Conservation (phyloP, 164 flowering plant species). For the Stephania yunnanensis region DNA sequence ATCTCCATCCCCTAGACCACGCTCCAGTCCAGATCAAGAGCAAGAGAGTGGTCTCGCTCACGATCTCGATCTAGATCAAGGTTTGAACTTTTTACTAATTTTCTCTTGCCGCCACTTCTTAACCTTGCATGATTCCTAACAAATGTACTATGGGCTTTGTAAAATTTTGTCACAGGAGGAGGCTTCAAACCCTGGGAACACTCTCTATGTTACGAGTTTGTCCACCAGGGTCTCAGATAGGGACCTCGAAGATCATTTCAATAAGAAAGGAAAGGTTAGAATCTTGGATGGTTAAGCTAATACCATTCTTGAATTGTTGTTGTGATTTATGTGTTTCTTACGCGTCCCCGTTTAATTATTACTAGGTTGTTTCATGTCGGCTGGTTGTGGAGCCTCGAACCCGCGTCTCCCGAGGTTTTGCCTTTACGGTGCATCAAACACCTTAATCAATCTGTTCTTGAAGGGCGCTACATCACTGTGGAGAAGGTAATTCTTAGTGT, state of each 20-base stretch:
- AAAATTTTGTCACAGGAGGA: slow-evolving; percentile 27
- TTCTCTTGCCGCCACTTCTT: not conserved
- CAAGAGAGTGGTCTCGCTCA: slow-evolving; percentile 34
- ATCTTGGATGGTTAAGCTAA: not conserved
- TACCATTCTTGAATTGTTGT: not conserved
- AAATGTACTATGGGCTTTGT: not conserved
- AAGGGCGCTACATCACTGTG: slow-evolving; percentile 85
- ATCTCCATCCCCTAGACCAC: slow-evolving; percentile 63
- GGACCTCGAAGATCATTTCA: slow-evolving; percentile 73
- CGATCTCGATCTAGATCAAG: slow-evolving; percentile 61
- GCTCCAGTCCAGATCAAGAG: slow-evolving; percentile 37
- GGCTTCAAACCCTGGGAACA: slow-evolving; percentile 57
- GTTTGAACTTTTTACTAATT: slow-evolving; percentile 39
- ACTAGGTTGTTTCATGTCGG: slow-evolving; percentile 64
- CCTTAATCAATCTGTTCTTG: slow-evolving; percentile 80
- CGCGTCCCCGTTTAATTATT: not conserved
- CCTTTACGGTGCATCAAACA: slow-evolving; percentile 75
- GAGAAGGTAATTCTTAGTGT: slow-evolving; percentile 60
- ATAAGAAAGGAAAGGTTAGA: slow-evolving; percentile 76
- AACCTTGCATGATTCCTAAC: not conserved
- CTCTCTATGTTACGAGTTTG: slow-evolving; percentile 84
- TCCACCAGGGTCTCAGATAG: slow-evolving; percentile 73
- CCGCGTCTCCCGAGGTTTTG: slow-evolving; percentile 85
- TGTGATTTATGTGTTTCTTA: not conserved
- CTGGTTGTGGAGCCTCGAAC: slow-evolving; percentile 94